Percentiles rank a stretch among this genome's conserved stretches.
Conservation (phyloP, 805 yeast genomes). For the Candida methanosorbosa region DNA sequence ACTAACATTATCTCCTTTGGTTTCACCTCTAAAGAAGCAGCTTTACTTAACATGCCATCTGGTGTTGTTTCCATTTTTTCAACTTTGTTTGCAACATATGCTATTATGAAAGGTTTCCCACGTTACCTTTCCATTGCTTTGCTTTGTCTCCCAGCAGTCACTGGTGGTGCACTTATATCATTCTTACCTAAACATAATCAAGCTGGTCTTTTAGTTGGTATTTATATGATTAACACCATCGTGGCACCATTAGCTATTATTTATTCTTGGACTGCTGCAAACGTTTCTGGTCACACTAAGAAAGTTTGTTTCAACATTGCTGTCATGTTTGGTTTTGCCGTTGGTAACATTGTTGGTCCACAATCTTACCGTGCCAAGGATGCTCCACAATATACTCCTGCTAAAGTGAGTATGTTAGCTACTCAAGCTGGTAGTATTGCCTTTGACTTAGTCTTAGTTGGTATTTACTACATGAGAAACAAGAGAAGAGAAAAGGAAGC, state of each 20-base stretch:
- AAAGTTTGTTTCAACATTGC: constrained; percentile 43
- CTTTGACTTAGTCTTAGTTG: constrained; percentile 30
- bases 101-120: constrained; percentile 12
- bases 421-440: constrained; percentile 43
- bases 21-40: constrained; percentile 33
- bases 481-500: constrained; percentile 36
- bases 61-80: constrained; percentile 40
- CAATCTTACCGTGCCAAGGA: constrained; percentile 45
- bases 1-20: constrained; percentile 46
- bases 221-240: constrained; percentile 16
- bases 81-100: constrained; percentile 20
- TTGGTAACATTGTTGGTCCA: constrained; percentile 53
- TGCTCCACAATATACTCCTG: constrained; percentile 48
- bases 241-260: constrained; percentile 33
- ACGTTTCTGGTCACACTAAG: constrained; percentile 56
- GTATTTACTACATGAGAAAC: constrained; percentile 37
- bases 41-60: constrained; percentile 48
- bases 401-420: constrained; percentile 46
- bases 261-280: constrained; percentile 54
- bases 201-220: constrained; percentile 21
- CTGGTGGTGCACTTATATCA: constrained; percentile 35
- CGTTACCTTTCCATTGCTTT: constrained; percentile 11
- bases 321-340: constrained; percentile 48
- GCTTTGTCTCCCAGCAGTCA: constrained; percentile 39
- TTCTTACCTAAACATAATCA: constrained; percentile 15